Evolutionary conservation across 208 protist species (phyloP), one percentile per base, ranked within the genome.

Genomic region (Jaenimonas drosophilae): DNA sequence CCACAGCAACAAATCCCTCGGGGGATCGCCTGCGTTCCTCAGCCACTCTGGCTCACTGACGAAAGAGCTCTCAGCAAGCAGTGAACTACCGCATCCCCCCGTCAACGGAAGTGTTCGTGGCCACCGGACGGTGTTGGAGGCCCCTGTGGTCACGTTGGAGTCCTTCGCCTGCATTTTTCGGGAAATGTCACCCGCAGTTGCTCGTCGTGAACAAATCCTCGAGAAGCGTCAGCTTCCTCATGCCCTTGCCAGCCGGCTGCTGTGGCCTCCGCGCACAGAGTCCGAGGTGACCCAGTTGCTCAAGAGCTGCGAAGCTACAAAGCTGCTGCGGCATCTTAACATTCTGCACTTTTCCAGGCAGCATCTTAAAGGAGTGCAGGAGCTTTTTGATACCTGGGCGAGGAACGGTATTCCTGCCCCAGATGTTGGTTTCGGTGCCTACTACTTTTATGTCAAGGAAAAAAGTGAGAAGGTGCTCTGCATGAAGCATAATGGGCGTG

Each of bases 391-490:
- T 23, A 72, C 64, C 30, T 83, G 74, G 71, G 61, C 54, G 2
- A 50, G 57, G 43, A 76, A 82, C 41, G 66, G 70, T 48, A 88
- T 82, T 34, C 62, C 63, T 0, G 65, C 78, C 5, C 70, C 67
- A 20, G 78, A 81, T 50, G 61, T 79, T 45, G 57, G 57, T 37
- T 88, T 88, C 54, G 78, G 70, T 7, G 61, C 70, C 14, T 88
- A 88, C 64, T 88, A 88, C 59, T 75, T 54, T 43, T 88, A 88
- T 54, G 70, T 76, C 9, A 73, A 80, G 58, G 68, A 76, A 50
- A 76, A 70, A 49, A 65, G 62, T 38, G 58, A 67, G 17, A 66
- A 71, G 52, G 47, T 67, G 38, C 43, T 88, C 46, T 88, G 78
- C 57, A 71, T 88, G 53, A 76, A 80, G 41, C 78, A 88, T 59